Base-by-base conservation (phyloP, 345 rosid genomes). In the Eutrema yunnanense region DNA sequence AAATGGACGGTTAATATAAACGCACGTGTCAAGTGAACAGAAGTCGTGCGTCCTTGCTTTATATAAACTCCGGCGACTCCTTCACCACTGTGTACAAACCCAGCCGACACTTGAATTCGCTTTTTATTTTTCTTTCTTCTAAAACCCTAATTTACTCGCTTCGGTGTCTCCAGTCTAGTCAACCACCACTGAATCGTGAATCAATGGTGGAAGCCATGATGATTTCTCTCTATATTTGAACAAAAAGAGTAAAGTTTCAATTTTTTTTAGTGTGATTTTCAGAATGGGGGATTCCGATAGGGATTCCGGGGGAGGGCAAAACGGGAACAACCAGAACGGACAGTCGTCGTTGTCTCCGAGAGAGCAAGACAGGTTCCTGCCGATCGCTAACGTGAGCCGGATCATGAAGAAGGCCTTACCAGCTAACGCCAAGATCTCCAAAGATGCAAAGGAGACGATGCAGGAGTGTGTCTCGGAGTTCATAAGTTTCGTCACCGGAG, bases 391-490 rank as follows among this genome's bases (percentile, higher is more conserved):
- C 83, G 90, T 88, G 46, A 86, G 94, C 80, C 73, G 93, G 69
- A 88, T 86, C 79, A 88, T 88, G 93, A 88, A 88, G 76, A 88
- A 86, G 52, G 94, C 86, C 1, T 65, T 88, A 19, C 94, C 90
- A 4, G 90, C 90, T 0, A 88, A 88, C 80, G 94, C 90, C 6
- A 88, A 88, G 73, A 88, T 88, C 67, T 88, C 90, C 2, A 88
- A 88, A 63, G 94, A 88, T 69, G 94, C 94, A 0, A 88, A 88
- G 50, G 94, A 88, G 81, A 86, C 89, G 19, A 87, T 86, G 34
- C 90, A 88, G 72, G 94, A 88, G 86, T 88, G 94, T 37, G 94
- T 88, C 56, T 88, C 90, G 22, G 90, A 88, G 86, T 88, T 88
- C 80, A 88, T 88, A 2, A 88, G 90, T 65, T 88, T 88, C 79